Evolutionary conservation across 2,329 filamentous ascomycete species (phyloP).

Genomic region (Orbilia quercus): DNA sequence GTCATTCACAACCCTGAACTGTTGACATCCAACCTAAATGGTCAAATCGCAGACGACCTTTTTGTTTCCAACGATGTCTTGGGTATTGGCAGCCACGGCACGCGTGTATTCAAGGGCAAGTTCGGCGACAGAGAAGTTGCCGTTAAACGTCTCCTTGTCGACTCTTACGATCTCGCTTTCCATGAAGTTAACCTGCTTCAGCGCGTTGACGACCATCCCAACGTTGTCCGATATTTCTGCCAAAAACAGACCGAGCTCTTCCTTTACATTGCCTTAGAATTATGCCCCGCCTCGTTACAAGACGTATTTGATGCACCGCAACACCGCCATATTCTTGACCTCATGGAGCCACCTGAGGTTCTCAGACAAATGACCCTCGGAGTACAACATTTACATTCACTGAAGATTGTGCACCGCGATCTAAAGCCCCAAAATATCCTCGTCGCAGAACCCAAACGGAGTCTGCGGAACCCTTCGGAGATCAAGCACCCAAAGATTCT

Average conservation of each 20-base stretch:
- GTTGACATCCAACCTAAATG: constrained; percentile 62
- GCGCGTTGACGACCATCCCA: constrained; percentile 94
- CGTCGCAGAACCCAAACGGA: constrained; percentile 72
- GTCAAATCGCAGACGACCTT: constrained; percentile 67
- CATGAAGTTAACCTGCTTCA: constrained; percentile 90
- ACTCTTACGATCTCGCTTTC: constrained; percentile 94
- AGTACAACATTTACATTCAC: constrained; percentile 85
- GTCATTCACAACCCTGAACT: constrained; percentile 58
- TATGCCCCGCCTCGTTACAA: constrained; percentile 91
- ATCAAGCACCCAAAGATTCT: constrained; percentile 83
- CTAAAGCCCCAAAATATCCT: constrained; percentile 98
- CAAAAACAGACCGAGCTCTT: constrained; percentile 90
- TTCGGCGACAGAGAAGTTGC: constrained; percentile 94
- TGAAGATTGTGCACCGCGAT: constrained; percentile 96
- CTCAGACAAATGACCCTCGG: constrained; percentile 91
- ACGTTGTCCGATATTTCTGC: constrained; percentile 96
- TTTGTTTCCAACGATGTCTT: constrained; percentile 63
- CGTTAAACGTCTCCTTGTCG: constrained; percentile 94
- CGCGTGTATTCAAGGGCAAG: constrained; percentile 91
- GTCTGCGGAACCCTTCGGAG: constrained; percentile 61
- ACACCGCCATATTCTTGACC: constrained; percentile 69
- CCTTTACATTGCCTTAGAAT: constrained; percentile 93
- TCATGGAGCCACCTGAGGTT: constrained; percentile 78
- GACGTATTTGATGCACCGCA: constrained; percentile 82
- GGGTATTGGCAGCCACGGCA: constrained; percentile 91